Evolutionary conservation across 2,329 filamentous ascomycete species (phyloP).

Genomic region (Immersiporthe knoxdaviesiana): DNA sequence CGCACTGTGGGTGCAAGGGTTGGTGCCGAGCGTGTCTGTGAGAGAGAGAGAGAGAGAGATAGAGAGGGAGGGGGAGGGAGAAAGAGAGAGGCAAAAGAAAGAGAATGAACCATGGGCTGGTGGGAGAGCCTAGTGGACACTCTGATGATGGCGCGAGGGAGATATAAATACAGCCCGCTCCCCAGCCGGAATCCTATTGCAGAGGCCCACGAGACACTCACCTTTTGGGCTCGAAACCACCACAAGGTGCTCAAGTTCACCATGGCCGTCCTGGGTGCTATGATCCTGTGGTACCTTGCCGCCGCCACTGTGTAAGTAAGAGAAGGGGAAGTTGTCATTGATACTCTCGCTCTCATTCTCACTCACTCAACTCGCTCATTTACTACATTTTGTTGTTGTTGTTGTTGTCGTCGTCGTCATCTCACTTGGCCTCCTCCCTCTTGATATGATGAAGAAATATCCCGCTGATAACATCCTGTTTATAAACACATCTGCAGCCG

Average conservation of each 20-base stretch:
- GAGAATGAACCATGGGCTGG: not conserved
- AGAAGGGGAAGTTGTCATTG: not conserved
- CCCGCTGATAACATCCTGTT: conserved; percentile 10
- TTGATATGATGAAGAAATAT: not conserved
- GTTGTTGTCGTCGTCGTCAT: too few relatives aligned
- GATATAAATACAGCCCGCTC: conserved; percentile 38
- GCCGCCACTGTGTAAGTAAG: conserved; percentile 34
- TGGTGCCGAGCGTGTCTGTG: not conserved
- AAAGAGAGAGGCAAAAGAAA: not conserved
- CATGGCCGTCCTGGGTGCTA: conserved; percentile 31
- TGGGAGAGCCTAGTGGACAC: conserved; percentile 27
- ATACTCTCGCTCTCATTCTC: not conserved
- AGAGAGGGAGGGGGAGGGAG: not conserved
- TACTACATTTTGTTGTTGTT: too few relatives aligned
- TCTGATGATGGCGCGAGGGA: conserved; percentile 29
- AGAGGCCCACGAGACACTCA: conserved; percentile 29
- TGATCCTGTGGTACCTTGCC: conserved; percentile 33
- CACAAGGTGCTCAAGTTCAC: conserved; percentile 32
- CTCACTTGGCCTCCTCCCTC: not conserved
- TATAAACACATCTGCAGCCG: conserved; percentile 12
- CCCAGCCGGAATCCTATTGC: conserved; percentile 26
- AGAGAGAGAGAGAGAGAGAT: too few relatives aligned
- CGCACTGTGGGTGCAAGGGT: not conserved
- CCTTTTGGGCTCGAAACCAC: conserved; percentile 31
- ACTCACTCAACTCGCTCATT: not conserved